phyloP scores from a whole-genome alignment of 1,284 basidiomycete species.

The Agaricales sp. region DNA sequence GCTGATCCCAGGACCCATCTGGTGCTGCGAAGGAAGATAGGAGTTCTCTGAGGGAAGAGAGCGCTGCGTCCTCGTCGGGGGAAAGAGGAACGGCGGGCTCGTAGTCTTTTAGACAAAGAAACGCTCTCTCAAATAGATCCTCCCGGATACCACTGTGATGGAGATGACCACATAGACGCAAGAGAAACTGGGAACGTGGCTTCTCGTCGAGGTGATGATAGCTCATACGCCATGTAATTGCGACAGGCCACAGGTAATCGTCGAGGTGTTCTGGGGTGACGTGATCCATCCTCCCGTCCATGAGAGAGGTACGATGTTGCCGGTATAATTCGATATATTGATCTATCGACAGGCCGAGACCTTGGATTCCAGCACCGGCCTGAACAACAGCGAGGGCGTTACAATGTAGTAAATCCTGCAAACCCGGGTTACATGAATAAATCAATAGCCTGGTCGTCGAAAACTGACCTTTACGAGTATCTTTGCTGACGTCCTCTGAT shows the following conservation, averaged over 20 bases:
- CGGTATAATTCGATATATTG: neutral
- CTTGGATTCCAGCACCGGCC: neutral
- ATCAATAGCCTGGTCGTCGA: neutral
- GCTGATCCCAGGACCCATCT: too few species aligned
- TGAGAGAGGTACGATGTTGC: neutral
- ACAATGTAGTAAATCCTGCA: neutral
- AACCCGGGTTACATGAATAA: neutral
- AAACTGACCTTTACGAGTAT: too few species aligned
- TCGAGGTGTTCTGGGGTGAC: neutral
- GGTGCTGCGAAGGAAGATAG: too few species aligned
- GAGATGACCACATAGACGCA: neutral
- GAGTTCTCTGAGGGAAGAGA: too few species aligned
- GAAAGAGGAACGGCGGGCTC: neutral
- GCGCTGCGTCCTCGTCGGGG: neutral
- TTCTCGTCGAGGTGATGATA: neutral
- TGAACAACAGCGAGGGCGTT: neutral
- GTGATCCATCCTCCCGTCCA: neutral
- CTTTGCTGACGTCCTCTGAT: neutral
- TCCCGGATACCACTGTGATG: neutral
- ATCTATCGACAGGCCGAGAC: neutral
- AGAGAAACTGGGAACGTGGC: neutral
- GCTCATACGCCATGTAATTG: neutral
- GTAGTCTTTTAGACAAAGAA: neutral
- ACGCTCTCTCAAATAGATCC: neutral
- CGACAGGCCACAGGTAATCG: neutral